A percentile compares a stretch with the other conserved stretches of the same genome.
Evolutionary conservation across 257 asterid genomes (phyloP).

Genomic region (Lavandula angustifolia): DNA sequence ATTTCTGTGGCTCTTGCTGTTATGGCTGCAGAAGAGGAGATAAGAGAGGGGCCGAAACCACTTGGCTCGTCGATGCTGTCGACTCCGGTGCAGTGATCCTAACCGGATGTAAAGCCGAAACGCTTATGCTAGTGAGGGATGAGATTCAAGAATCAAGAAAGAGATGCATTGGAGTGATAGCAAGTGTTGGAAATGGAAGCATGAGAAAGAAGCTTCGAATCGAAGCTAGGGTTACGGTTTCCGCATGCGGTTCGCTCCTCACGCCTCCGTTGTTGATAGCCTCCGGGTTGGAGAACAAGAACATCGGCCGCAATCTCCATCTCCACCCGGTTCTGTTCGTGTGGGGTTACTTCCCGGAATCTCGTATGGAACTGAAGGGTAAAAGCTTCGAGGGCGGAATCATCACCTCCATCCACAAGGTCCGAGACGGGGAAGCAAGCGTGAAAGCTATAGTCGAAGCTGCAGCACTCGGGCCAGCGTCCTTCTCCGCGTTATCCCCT

Average conservation of each 20-base stretch:
- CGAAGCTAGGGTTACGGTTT: slow-evolving; percentile 58
- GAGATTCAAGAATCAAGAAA: slow-evolving; percentile 34
- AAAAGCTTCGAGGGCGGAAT: slow-evolving; percentile 79
- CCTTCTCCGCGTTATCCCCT: slow-evolving; percentile 56
- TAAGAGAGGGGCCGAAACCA: slow-evolving; percentile 74
- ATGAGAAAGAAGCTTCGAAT: slow-evolving; percentile 48
- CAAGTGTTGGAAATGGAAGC: slow-evolving; percentile 39
- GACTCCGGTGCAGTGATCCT: slow-evolving; percentile 65
- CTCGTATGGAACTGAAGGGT: slow-evolving; percentile 49
- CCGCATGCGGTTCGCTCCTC: slow-evolving; percentile 75
- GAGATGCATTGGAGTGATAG: slow-evolving; percentile 68
- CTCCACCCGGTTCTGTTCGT: slow-evolving; percentile 73
- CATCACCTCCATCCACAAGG: slow-evolving; percentile 70
- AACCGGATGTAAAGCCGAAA: slow-evolving; percentile 73
- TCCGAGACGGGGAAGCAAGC: slow-evolving; percentile 41
- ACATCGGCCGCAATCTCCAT: slow-evolving; percentile 82
- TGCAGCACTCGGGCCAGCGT: slow-evolving; percentile 63
- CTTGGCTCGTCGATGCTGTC: slow-evolving; percentile 93
- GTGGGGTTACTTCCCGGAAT: slow-evolving; percentile 92
- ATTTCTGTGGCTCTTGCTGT: slow-evolving; percentile 87
- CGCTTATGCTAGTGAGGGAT: slow-evolving; percentile 43
- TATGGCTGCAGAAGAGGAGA: slow-evolving; percentile 87
- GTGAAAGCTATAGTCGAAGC: slow-evolving; percentile 61
- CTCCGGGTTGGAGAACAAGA: slow-evolving; percentile 70
- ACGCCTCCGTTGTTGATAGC: slow-evolving; percentile 77